Percentiles rank a stretch among this genome's conserved stretches.
phyloP scores from a whole-genome alignment of 352 stramenopile genomes.

The Globisporangium polare region DNA sequence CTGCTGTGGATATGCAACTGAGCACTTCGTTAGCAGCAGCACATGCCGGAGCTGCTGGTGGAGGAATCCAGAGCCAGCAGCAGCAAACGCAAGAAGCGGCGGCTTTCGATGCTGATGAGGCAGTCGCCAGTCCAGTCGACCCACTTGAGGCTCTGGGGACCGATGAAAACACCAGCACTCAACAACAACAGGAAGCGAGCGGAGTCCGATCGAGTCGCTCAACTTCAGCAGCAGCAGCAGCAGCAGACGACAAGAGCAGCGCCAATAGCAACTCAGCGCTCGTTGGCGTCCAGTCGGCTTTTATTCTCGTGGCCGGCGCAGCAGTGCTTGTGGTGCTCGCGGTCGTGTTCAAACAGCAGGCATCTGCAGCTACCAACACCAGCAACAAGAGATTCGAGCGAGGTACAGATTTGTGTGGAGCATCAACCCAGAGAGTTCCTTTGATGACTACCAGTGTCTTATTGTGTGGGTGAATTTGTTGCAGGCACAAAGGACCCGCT shows the following conservation, averaged over 20 bases:
- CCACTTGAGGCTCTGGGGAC: neutral
- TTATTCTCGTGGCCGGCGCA: neutral
- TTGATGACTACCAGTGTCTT: too few species aligned
- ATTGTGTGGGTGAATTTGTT: neutral
- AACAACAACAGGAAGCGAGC: neutral
- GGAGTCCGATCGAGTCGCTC: neutral
- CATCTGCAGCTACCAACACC: neutral
- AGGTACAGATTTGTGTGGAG: too few species aligned
- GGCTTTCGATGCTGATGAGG: neutral
- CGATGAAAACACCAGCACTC: neutral
- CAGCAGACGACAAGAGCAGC: too few species aligned
- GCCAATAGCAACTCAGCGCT: neutral
- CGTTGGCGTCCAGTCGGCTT: neutral
- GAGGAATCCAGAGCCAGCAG: too few species aligned
- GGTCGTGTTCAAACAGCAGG: constrained; percentile 1
- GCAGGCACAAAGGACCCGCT: constrained; percentile 26
- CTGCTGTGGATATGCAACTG: neutral
- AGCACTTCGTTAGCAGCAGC: neutral
- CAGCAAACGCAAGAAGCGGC: neutral
- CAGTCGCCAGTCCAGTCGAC: neutral
- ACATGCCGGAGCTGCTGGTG: neutral
- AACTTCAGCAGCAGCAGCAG: neutral
- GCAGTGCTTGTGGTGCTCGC: neutral
- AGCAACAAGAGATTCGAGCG: neutral
- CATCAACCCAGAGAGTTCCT: too few species aligned